Evolutionary conservation across 2,329 filamentous ascomycete genomes (phyloP).

Genomic region (Domatiomyces catenatus): DNA sequence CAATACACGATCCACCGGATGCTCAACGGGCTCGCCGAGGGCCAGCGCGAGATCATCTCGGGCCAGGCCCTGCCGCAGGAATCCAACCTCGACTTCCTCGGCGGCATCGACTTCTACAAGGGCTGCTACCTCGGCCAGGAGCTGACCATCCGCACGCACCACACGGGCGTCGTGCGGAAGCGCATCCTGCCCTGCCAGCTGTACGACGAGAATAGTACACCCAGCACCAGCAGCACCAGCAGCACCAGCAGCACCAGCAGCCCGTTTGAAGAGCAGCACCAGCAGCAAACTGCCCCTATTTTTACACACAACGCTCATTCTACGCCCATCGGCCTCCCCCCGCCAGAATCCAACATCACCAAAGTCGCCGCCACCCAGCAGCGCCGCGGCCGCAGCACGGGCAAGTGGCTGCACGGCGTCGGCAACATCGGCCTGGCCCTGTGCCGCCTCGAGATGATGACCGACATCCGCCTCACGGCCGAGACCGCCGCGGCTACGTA

Average conservation of each 20-base stretch:
- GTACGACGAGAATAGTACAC: constrained; percentile 41
- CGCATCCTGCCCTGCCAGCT: constrained; percentile 67
- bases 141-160: constrained; percentile 85
- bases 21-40: constrained; percentile 68
- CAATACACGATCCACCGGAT: constrained; percentile 66
- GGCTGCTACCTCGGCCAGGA: constrained; percentile 97
- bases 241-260: no score
- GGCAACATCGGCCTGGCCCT: constrained; percentile 78
- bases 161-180: constrained; percentile 86
- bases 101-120: constrained; percentile 81
- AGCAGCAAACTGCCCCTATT: neutral
- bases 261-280: no score
- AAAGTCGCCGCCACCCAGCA: constrained; percentile 31
- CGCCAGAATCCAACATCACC: constrained; percentile 37
- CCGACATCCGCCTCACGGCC: constrained; percentile 56
- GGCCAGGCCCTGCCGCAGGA: constrained; percentile 70
- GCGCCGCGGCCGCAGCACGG: constrained; percentile 53
- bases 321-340: constrained; percentile 16
- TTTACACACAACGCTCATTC: neutral
- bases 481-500: constrained; percentile 40
- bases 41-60: constrained; percentile 58
- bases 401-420: constrained; percentile 63
- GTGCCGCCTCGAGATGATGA: constrained; percentile 84
- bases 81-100: constrained; percentile 73
- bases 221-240: no score